Percentiles rank a stretch among this genome's conserved stretches.
Conservation (phyloP, 2,329 filamentous ascomycete genomes). For the Achaetomium macrosporum region DNA sequence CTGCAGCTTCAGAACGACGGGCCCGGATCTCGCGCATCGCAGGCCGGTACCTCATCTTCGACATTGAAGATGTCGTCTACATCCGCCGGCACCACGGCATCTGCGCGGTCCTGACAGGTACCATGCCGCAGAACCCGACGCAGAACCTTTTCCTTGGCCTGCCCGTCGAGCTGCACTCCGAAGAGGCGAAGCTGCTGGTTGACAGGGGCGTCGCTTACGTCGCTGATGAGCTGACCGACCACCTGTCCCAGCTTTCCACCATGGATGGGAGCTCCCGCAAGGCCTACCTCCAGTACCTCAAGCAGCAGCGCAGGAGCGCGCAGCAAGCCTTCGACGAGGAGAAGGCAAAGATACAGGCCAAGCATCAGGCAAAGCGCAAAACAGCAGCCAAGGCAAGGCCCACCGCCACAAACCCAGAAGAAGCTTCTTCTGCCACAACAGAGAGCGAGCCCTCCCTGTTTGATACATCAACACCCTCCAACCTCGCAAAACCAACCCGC, state of each 20-base stretch:
- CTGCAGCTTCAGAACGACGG: slow-evolving; percentile 25
- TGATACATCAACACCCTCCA: neutral
- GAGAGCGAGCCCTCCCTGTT: slow-evolving; percentile 14
- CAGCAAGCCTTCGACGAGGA: slow-evolving; percentile 37
- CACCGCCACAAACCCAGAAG: slow-evolving; percentile 11
- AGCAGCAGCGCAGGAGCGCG: slow-evolving; percentile 37
- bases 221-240: slow-evolving; percentile 70
- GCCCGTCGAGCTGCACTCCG: slow-evolving; percentile 82
- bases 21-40: slow-evolving; percentile 77
- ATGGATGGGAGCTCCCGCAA: slow-evolving; percentile 53
- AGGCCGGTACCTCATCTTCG: slow-evolving; percentile 83
- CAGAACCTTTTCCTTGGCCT: slow-evolving; percentile 92
- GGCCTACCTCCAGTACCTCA: slow-evolving; percentile 57
- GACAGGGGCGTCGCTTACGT: slow-evolving; percentile 71
- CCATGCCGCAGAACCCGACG: slow-evolving; percentile 84
- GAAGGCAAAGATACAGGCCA: slow-evolving; percentile 31
- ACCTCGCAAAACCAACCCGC: neutral
- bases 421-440: neutral
- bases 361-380: slow-evolving; percentile 23
- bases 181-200: slow-evolving; percentile 79
- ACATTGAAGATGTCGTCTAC: slow-evolving; percentile 70
- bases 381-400: slow-evolving; percentile 5
- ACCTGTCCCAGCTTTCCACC: slow-evolving; percentile 57
- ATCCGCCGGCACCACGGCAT: slow-evolving; percentile 77
- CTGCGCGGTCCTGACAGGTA: slow-evolving; percentile 79